phyloP scores from a whole-genome alignment of 805 yeast genomes.

The Candida ovalis region DNA sequence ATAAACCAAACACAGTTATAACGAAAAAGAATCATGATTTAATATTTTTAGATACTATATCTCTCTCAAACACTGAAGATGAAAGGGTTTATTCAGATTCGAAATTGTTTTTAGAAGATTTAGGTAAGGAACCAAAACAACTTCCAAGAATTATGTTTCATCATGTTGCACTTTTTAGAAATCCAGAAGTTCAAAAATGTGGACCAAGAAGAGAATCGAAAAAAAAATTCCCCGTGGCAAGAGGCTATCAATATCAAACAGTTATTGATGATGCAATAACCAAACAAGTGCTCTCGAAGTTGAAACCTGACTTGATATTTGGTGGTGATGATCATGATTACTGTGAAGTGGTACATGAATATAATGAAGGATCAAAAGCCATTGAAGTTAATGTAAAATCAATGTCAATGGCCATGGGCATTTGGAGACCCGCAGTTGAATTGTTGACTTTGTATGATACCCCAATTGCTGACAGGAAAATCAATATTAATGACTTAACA shows the following conservation, averaged over 20 bases:
- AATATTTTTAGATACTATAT: constrained; percentile 77
- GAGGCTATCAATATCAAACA: constrained; percentile 87
- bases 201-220: constrained; percentile 74
- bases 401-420: constrained; percentile 91
- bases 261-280: constrained; percentile 65
- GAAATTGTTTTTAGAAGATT: constrained; percentile 43
- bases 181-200: constrained; percentile 58
- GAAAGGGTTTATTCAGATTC: constrained; percentile 45
- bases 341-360: constrained; percentile 39
- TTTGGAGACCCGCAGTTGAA: constrained; percentile 81
- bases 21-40: constrained; percentile 68
- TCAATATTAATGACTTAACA: constrained; percentile 4
- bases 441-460: constrained; percentile 52
- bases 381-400: constrained; percentile 83
- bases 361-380: constrained; percentile 8
- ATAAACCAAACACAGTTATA: constrained; percentile 55
- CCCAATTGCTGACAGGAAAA: constrained; percentile 1
- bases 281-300: constrained; percentile 48
- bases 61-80: constrained; percentile 60
- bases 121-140: constrained; percentile 28
- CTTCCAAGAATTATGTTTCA: constrained; percentile 67
- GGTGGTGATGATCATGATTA: constrained; percentile 98
- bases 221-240: constrained; percentile 58
- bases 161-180: constrained; percentile 86
- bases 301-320: constrained; percentile 68